Percentiles rank a stretch among this genome's conserved stretches.
Conservation (phyloP, 441 rosid species). For the Aquilaria agallochum region DNA sequence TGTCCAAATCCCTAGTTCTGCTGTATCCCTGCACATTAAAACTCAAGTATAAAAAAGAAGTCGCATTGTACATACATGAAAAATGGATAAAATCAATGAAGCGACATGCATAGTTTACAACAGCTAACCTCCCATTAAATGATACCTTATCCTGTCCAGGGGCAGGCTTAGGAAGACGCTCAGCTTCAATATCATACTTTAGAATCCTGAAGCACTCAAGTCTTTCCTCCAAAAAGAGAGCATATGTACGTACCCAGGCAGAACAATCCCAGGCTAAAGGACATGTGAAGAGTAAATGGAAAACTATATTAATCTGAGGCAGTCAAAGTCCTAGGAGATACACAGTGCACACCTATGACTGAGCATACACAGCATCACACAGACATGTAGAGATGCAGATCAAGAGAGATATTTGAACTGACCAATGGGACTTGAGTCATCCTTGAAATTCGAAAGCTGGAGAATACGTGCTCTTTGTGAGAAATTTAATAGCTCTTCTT, state of each 20-base stretch:
- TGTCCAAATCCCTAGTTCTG: slow-evolving; percentile 80
- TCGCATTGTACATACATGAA: neutral
- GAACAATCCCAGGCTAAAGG: slow-evolving; percentile 97
- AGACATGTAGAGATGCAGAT: neutral
- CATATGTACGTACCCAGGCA: slow-evolving; percentile 98
- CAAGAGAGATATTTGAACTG: slow-evolving; percentile 6
- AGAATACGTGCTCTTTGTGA: slow-evolving; percentile 83
- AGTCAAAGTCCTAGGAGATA: neutral
- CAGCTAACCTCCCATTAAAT: slow-evolving; percentile 6
- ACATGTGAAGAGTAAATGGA: slow-evolving; percentile 3
- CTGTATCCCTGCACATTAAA: slow-evolving; percentile 67
- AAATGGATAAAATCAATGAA: slow-evolving; percentile 4
- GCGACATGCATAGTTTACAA: neutral
- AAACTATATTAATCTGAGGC: slow-evolving; percentile 4
- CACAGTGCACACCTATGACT: neutral
- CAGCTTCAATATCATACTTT: slow-evolving; percentile 91
- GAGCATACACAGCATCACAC: neutral
- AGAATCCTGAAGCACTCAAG: slow-evolving; percentile 91
- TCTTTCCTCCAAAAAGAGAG: slow-evolving; percentile 89
- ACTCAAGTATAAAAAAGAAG: slow-evolving; percentile 10
- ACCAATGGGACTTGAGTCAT: slow-evolving; percentile 99
- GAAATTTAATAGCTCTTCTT: slow-evolving; percentile 75
- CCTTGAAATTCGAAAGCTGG: slow-evolving; percentile 93
- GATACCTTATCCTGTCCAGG: slow-evolving; percentile 86
- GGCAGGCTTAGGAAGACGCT: slow-evolving; percentile 75